Evolutionary conservation across 1,139 yeast genomes (phyloP), one percentile per base, ranked within the genome.

Genomic region (Magnusiomyces sp.): DNA sequence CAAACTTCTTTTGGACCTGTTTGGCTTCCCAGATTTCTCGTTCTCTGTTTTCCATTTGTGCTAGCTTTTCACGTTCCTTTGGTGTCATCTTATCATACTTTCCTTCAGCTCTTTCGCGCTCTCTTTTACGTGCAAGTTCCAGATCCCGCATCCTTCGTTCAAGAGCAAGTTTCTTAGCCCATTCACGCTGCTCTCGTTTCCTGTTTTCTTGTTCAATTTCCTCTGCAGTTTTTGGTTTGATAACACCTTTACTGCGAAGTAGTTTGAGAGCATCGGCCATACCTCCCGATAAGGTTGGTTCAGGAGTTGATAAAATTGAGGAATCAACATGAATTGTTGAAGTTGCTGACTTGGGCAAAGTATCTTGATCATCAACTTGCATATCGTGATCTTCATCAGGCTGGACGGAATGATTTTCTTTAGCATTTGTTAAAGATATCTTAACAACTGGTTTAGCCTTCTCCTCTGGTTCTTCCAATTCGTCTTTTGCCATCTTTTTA

Each of bases 251-350:
- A 2, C 76, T 67, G 53, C 74, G 71, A 14, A 84, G 68, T 53
- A 79, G 75, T 47, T 70, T 70, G 48, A 85, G 69, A 0, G 89
- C 76, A 2, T 78, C 73, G 2, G 81, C 83, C 39, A 83, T 61
- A 0, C 87, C 83, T 19, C 73, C 71, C 33, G 67, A 66, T 51
- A 79, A 73, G 41, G 69, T 59, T 1, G 72, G 71, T 17, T 56
- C 60, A 32, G 58, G 49, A n/a, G 56, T 52, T 2, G 57, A 60
- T 16, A 50, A 46, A 9, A 40, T 52, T 2, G 53, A 45, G 5
- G 55, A 55, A 34, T 47, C 53, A 17, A 48, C 40, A 4, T 40
- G 20, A 13, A 43, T 9, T n/a, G 45, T 23, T 14, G 41, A 43
- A 7, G 43, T 32, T 6, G 50, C 51, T 1, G 36, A 27, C 6